Percentiles rank a stretch among this genome's conserved stretches.
Conservation (phyloP, 2,329 filamentous ascomycete species). For the Triangularia verruculosa region DNA sequence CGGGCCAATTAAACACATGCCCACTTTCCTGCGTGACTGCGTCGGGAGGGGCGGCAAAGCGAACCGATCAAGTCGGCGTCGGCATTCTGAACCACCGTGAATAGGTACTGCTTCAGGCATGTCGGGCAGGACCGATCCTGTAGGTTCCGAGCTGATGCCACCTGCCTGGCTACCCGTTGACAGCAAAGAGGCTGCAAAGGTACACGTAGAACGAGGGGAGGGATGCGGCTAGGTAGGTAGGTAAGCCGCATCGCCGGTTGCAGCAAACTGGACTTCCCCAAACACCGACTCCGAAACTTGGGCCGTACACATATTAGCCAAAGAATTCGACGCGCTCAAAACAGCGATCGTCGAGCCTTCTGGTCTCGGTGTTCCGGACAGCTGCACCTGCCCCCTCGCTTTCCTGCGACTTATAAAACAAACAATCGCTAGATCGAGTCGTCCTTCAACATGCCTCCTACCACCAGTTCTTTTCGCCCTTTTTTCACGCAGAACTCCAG, state of each 20-base stretch:
- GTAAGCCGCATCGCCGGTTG: not conserved
- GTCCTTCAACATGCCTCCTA: constrained; percentile 18
- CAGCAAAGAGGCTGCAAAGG: not conserved
- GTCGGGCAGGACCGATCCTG: not conserved
- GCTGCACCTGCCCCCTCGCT: not conserved
- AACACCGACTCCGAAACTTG: constrained; percentile 22
- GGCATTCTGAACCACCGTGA: not conserved
- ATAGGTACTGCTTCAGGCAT: not conserved
- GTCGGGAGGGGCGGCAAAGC: not conserved
- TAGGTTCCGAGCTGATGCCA: not conserved
- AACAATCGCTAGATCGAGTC: not conserved
- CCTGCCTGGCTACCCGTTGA: not conserved
- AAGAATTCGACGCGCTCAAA: not conserved
- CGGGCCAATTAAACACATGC: not conserved
- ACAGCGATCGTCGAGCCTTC: constrained; percentile 5
- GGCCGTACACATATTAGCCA: constrained; percentile 19
- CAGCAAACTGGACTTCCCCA: constrained; percentile 29
- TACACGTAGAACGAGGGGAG: not conserved
- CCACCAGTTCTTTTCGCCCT: constrained; percentile 10
- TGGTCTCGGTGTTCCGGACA: constrained; percentile 26
- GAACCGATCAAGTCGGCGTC: not conserved
- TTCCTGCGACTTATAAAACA: constrained; percentile 10
- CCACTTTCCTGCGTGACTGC: no score
- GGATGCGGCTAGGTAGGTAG: not conserved
- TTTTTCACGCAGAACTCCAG: constrained; percentile 16